Percentiles rank a stretch among this genome's conserved stretches.
These are phyloP conservation scores for Elsinoe fawcettii DNA, from an alignment of 2,329 filamentous ascomycete genomes.

Conservation along the genomic window DNA sequence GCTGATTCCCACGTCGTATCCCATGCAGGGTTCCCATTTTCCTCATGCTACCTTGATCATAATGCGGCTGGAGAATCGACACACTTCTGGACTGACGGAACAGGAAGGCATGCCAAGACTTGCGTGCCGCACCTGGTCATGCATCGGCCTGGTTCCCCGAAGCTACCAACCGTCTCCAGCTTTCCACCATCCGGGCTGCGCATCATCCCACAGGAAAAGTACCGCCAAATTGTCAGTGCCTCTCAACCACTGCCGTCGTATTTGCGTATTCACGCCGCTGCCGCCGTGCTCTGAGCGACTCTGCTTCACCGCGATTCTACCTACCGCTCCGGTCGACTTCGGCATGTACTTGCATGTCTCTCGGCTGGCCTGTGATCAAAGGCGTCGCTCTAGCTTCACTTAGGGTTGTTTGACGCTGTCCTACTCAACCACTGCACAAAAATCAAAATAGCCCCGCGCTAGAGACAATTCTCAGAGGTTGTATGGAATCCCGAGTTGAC, in stretches of 20 bases:
- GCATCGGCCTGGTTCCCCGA: not conserved
- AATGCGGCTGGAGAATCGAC: not conserved
- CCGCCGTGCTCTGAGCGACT: not conserved
- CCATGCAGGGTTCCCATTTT: not conserved
- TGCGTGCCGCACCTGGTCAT: not conserved
- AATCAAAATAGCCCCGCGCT: not conserved
- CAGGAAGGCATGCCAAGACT: not conserved
- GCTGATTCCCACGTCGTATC: not conserved
- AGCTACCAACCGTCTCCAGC: not conserved
- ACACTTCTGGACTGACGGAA: not conserved
- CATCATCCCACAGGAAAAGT: not conserved
- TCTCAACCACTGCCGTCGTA: not conserved
- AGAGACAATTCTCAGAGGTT: not conserved
- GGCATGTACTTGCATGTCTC: not conserved
- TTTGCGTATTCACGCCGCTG: not conserved
- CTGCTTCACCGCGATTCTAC: too few relatives aligned
- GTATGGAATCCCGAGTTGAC: not conserved
- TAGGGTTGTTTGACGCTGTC: not conserved
- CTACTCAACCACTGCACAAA: not conserved
- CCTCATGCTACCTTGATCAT: not conserved
- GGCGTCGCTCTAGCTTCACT: not conserved
- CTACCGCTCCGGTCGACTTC: not conserved
- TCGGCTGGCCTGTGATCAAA: not conserved
- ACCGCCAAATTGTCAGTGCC: not conserved
- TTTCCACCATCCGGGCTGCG: not conserved